These are phyloP conservation scores for Endothia cerciana DNA, from an alignment of 2,329 filamentous ascomycete species.

Conservation along the genomic window DNA sequence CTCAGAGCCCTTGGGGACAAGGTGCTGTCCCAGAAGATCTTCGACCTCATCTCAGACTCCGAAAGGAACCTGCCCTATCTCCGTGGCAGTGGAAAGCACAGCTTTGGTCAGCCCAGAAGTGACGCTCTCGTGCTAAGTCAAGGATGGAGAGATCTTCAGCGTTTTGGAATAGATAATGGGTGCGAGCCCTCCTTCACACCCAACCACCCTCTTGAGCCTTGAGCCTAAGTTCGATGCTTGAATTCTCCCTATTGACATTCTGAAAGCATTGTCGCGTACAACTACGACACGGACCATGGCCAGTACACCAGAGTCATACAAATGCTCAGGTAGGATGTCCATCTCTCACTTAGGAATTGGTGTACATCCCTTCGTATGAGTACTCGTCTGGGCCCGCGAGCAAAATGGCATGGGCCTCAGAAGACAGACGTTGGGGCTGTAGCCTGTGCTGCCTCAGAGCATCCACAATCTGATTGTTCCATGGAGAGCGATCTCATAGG, in stretches of 20 bases:
- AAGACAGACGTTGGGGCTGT: neutral
- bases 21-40: constrained; percentile 57
- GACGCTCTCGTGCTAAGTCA: constrained; percentile 63
- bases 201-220: neutral
- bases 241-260: neutral
- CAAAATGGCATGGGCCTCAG: neutral
- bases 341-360: neutral
- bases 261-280: constrained; percentile 57
- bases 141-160: constrained; percentile 67
- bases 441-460: neutral
- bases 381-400: neutral
- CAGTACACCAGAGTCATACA: constrained; percentile 61
- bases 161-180: constrained; percentile 61
- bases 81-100: constrained; percentile 58
- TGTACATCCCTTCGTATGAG: neutral
- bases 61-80: constrained; percentile 68
- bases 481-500: neutral
- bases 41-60: constrained; percentile 64
- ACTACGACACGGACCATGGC: constrained; percentile 58
- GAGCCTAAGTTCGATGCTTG: neutral
- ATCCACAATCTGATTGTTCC: neutral
- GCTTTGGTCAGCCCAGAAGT: constrained; percentile 63
- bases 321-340: constrained; percentile 53
- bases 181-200: constrained; percentile 11
- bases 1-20: constrained; percentile 53